Conservation (phyloP, 345 rosid genomes). For the Bruguiera sexangula region DNA sequence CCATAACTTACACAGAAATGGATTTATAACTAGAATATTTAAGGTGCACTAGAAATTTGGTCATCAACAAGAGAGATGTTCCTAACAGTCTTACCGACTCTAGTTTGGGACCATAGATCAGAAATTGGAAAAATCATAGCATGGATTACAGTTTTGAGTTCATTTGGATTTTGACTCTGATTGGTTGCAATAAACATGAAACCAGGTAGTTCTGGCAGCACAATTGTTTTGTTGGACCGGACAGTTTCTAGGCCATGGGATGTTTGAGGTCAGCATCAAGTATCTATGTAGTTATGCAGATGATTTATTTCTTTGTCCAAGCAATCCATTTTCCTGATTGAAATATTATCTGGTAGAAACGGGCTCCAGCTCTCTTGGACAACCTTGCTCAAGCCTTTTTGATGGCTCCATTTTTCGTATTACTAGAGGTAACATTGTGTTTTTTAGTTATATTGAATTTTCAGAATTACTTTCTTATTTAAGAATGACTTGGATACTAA, state of each 20-base stretch:
- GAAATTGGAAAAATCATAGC: no score
- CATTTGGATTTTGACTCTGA: conserved; percentile 2
- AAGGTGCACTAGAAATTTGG: no score
- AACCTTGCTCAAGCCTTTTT: conserved; percentile 70
- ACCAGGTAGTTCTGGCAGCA: conserved; percentile 66
- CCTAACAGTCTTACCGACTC: no score
- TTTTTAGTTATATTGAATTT: neutral
- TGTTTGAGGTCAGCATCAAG: conserved; percentile 62
- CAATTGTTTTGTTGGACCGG: conserved; percentile 76
- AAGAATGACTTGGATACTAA: neutral
- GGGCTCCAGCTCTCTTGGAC: conserved; percentile 85
- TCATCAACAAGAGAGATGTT: no score
- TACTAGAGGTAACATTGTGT: conserved; percentile 59
- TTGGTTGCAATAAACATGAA: neutral
- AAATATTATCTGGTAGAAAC: conserved; percentile 43
- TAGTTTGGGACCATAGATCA: no score
- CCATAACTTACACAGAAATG: no score
- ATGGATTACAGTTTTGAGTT: neutral
- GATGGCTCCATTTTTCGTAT: conserved; percentile 90
- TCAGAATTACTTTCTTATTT: neutral
- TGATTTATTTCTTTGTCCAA: neutral
- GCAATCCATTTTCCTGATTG: neutral
- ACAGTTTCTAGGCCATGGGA: conserved; percentile 82
- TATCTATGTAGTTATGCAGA: neutral
- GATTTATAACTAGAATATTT: no score